Evolutionary conservation across 1,139 yeast genomes (phyloP).

Genomic region (Hemisphaericaspora lyxosophila): DNA sequence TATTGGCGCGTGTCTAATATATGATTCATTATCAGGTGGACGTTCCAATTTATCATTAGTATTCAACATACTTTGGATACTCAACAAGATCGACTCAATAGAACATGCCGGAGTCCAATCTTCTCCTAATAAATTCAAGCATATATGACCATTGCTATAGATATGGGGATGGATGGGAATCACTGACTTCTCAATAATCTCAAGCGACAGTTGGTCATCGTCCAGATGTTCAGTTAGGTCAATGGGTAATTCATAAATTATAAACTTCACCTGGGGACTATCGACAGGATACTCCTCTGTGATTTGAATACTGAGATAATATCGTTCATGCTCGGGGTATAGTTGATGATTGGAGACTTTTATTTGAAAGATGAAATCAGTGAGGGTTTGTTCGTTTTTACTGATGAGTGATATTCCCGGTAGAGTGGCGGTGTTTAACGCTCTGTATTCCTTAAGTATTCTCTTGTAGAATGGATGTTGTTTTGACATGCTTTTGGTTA

Average conservation of each 20-base stretch:
- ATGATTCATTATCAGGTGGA: constrained; percentile 56
- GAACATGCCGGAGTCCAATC: constrained; percentile 77
- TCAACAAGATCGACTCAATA: constrained; percentile 51
- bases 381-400: constrained; percentile 23
- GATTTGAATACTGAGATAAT: constrained; percentile 36
- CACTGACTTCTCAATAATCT: constrained; percentile 17
- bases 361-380: constrained; percentile 25
- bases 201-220: constrained; percentile 14
- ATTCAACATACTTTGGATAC: constrained; percentile 65
- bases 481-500: constrained; percentile 9
- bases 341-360: constrained; percentile 22
- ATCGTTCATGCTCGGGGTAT: constrained; percentile 37
- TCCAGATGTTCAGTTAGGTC: constrained; percentile 10
- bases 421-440: constrained; percentile 19
- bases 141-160: constrained; percentile 73
- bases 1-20: constrained; percentile 52
- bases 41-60: constrained; percentile 45
- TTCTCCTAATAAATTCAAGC: constrained; percentile 60
- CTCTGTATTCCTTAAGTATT: constrained; percentile 42
- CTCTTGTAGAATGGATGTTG: constrained; percentile 37
- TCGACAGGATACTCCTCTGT: constrained; percentile 59
- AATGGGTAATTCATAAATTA: constrained; percentile 20
- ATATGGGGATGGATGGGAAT: constrained; percentile 74
- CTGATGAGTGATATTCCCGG: constrained; percentile 31
- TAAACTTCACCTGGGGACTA: constrained; percentile 62